phyloP scores from a whole-genome alignment of 2,329 filamentous ascomycete genomes.

The Elsinoe perseae region DNA sequence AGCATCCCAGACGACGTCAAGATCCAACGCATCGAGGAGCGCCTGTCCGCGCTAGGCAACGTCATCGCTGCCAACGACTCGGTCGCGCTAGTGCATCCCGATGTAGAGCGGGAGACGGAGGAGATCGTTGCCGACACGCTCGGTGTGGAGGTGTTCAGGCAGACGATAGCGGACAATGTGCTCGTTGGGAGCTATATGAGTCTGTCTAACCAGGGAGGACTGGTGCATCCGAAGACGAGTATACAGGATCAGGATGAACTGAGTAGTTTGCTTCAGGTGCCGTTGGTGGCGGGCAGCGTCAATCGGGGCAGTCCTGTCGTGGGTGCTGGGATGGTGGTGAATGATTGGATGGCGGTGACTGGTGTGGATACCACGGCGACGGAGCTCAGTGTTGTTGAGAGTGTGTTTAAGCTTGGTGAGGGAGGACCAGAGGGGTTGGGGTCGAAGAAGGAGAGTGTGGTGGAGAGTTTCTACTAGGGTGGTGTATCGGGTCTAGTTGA shows the following conservation, averaged over 20 bases:
- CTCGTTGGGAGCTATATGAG: slow-evolving; percentile 95
- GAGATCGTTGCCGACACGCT: slow-evolving; percentile 95
- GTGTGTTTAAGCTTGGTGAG: slow-evolving; percentile 89
- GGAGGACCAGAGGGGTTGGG: slow-evolving; percentile 51
- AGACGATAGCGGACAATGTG: slow-evolving; percentile 95
- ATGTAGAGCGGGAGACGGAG: slow-evolving; percentile 94
- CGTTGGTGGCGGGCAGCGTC: slow-evolving; percentile 85
- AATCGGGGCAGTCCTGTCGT: slow-evolving; percentile 91
- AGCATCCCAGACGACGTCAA: slow-evolving; percentile 84
- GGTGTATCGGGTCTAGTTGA: background rate
- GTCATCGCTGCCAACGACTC: slow-evolving; percentile 96
- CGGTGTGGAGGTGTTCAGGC: slow-evolving; percentile 80
- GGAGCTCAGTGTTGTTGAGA: slow-evolving; percentile 92
- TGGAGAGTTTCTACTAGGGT: slow-evolving; percentile 94
- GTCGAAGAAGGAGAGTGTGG: slow-evolving; percentile 92
- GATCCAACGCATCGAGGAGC: slow-evolving; percentile 96
- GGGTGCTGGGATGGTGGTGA: slow-evolving; percentile 94
- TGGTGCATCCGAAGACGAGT: slow-evolving; percentile 93
- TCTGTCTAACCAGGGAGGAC: slow-evolving; percentile 87
- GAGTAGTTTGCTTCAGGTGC: slow-evolving; percentile 85
- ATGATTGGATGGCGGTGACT: slow-evolving; percentile 97
- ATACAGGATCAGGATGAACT: slow-evolving; percentile 98
- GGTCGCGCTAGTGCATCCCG: slow-evolving; percentile 90
- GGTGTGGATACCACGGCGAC: slow-evolving; percentile 83
- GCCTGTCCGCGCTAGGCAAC: slow-evolving; percentile 89